phyloP scores from a whole-genome alignment of 371 early-diverging fungal species.

The Funneliformis caledonium region DNA sequence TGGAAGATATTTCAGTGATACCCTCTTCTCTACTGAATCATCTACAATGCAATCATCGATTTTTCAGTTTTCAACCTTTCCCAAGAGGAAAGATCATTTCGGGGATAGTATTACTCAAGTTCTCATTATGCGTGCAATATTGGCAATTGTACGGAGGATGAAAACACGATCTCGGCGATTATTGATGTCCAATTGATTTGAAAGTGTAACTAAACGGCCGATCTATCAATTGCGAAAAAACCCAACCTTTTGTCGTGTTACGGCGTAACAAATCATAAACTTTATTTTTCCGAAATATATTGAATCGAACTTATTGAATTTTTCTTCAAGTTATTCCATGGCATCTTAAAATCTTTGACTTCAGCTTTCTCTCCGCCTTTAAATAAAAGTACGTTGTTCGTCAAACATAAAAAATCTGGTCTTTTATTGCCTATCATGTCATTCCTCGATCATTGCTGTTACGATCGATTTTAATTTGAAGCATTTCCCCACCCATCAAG shows the following conservation, averaged over 20 bases:
- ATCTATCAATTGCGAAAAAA: constrained; percentile 6
- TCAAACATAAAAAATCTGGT: constrained; percentile 2
- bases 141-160: constrained; percentile 29
- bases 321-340: neutral
- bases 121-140: constrained; percentile 31
- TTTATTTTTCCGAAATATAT: constrained; percentile 7
- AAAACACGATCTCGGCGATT: constrained; percentile 26
- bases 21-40: constrained; percentile 35
- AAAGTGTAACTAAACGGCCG: constrained; percentile 6
- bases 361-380: constrained; percentile 18
- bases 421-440: neutral
- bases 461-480: constrained; percentile 27
- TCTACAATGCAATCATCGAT: constrained; percentile 24
- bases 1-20: neutral
- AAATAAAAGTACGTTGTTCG: neutral
- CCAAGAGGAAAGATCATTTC: constrained; percentile 21
- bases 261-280: constrained; percentile 25
- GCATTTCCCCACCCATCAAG: neutral
- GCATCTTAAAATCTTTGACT: neutral
- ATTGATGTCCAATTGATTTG: constrained; percentile 24
- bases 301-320: constrained; percentile 13
- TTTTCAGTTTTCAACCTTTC: constrained; percentile 23
- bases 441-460: neutral
- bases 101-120: constrained; percentile 21
- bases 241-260: neutral